A percentile compares a stretch with the other conserved stretches of the same genome.
phyloP scores from a whole-genome alignment of 768 basidiomycete genomes.

The Mrakia gelida region DNA sequence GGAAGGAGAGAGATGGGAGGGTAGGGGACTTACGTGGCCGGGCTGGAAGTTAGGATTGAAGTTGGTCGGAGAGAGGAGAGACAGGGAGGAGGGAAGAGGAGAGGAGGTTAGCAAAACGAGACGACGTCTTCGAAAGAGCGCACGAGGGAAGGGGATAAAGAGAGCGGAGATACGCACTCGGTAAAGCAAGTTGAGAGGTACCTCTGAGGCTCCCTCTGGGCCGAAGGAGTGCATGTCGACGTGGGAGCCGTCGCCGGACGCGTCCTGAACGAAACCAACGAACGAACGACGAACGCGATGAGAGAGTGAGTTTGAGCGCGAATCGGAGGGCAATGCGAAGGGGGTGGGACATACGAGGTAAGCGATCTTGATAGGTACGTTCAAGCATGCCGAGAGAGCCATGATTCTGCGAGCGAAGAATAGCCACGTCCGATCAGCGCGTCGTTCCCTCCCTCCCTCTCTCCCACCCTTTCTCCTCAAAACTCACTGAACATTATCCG shows the following conservation, averaged over 20 bases:
- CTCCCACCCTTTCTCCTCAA: neutral
- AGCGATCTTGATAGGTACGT: constrained; percentile 8
- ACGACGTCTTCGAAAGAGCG: too few relatives aligned
- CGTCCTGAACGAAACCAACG: neutral
- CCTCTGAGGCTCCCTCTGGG: neutral
- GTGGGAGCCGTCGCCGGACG: constrained; percentile 10
- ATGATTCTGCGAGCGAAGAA: neutral
- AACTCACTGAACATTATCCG: constrained; percentile 50
- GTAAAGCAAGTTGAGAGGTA: neutral
- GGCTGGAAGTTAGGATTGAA: neutral
- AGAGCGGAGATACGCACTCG: neutral
- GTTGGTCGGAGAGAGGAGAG: too few relatives aligned
- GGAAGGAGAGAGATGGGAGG: neutral
- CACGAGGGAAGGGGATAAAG: neutral
- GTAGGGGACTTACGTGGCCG: neutral
- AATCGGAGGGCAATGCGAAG: neutral
- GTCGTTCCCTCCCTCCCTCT: neutral
- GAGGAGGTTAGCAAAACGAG: too few relatives aligned
- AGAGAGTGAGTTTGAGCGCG: neutral
- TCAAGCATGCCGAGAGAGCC: neutral
- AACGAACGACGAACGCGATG: neutral
- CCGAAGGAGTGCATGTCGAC: constrained; percentile 14
- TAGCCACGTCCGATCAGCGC: neutral
- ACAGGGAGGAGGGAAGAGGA: too few relatives aligned
- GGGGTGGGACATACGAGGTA: neutral